A percentile compares a stretch with the other conserved stretches of the same genome.
These are phyloP conservation scores for Xylaria venustula DNA, from an alignment of 495 filamentous ascomycete genomes.

Conservation along the genomic window DNA sequence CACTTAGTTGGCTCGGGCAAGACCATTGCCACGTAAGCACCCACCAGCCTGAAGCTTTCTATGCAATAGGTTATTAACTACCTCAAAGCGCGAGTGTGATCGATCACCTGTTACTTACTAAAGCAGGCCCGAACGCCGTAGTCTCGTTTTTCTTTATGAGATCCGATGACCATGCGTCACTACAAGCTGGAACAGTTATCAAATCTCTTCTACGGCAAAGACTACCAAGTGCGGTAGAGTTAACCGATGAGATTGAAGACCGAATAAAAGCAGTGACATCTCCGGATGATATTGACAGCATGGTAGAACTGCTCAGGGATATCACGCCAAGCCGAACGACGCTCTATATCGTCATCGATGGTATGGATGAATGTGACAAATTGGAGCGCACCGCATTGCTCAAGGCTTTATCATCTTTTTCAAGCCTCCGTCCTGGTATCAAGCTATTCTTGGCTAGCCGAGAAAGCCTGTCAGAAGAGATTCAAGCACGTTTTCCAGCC, in stretches of 20 bases:
- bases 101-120: not conserved
- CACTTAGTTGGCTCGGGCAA: constrained; percentile 1
- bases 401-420: not conserved
- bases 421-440: not conserved
- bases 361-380: not conserved
- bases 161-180: not conserved
- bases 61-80: not conserved
- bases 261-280: not conserved
- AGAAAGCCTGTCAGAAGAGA: not conserved
- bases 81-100: not conserved
- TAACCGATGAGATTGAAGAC: not conserved
- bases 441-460: not conserved
- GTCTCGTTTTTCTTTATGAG: not conserved
- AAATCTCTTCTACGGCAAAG: not conserved
- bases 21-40: not conserved
- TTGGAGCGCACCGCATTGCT: not conserved
- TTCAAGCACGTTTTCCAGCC: not conserved
- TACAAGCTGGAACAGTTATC: not conserved
- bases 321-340: not conserved
- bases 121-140: not conserved
- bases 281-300: not conserved
- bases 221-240: not conserved
- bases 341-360: not conserved
- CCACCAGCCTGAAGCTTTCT: not conserved
- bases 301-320: not conserved